Percentiles rank a stretch among this genome's conserved stretches.
Conservation (phyloP, 2,329 filamentous ascomycete genomes). For the Zasmidium citrigriseum region DNA sequence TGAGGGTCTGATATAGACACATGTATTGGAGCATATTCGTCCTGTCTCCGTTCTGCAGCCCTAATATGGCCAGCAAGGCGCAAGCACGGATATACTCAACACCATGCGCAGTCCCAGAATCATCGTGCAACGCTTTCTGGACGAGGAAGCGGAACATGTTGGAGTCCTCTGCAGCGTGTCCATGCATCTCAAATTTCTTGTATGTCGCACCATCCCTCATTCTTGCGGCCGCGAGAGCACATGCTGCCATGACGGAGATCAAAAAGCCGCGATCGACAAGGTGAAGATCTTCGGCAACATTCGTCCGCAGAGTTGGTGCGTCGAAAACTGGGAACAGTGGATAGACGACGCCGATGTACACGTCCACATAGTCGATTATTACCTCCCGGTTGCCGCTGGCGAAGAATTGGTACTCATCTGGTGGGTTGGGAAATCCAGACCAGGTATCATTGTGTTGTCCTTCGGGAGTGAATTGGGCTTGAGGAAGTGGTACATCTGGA, state of each 20-base stretch:
- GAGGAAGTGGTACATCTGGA: no score
- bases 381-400: conserved; percentile 42
- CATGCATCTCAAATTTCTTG: conserved; percentile 28
- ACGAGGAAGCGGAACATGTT: conserved; percentile 50
- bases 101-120: conserved; percentile 38
- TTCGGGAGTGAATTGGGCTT: no score
- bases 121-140: conserved; percentile 41
- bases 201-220: conserved; percentile 53
- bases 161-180: conserved; percentile 32
- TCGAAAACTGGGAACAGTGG: conserved; percentile 57
- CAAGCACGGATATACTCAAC: conserved; percentile 49
- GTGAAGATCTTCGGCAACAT: conserved; percentile 47
- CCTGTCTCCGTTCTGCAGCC: conserved; percentile 55
- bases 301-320: conserved; percentile 44
- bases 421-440: no score
- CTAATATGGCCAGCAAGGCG: conserved; percentile 52
- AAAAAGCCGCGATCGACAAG: conserved; percentile 47
- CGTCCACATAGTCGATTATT: conserved; percentile 44
- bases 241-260: conserved; percentile 54
- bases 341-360: conserved; percentile 57
- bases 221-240: conserved; percentile 51
- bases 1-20: conserved; percentile 53
- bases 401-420: no score
- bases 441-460: no score
- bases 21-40: conserved; percentile 53